phyloP scores from a whole-genome alignment of 2,329 filamentous ascomycete genomes.

The Colletotrichum somersetense region DNA sequence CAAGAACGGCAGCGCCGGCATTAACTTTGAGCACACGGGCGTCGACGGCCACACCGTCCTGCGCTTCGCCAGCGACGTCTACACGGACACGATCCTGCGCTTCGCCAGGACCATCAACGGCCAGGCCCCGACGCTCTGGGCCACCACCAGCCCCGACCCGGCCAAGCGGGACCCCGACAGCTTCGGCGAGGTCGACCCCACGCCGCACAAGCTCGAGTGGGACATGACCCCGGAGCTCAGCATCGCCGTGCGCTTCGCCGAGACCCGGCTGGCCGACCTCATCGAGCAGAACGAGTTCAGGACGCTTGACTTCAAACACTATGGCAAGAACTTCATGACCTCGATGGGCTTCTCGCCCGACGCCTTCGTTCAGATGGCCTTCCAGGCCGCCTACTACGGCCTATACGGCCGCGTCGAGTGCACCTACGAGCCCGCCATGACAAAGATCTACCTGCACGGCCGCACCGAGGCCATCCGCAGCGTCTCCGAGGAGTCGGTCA shows the following conservation, averaged over 20 bases:
- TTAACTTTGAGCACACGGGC: conserved; percentile 99
- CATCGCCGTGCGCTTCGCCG: conserved; percentile 93
- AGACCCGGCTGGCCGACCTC: conserved; percentile 91
- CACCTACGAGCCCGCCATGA: conserved; percentile 99
- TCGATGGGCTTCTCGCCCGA: conserved; percentile 97
- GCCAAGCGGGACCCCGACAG: conserved; percentile 90
- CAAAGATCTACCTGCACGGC: conserved; percentile 91
- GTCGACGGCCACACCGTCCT: conserved; percentile 98
- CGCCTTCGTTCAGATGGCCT: conserved; percentile 98
- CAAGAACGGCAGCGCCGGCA: conserved; percentile 97
- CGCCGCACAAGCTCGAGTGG: conserved; percentile 97
- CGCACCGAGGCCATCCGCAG: conserved; percentile 93
- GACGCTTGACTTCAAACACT: conserved; percentile 87
- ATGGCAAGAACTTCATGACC: conserved; percentile 98
- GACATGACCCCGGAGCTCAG: conserved; percentile 93
- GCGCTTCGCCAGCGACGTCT: conserved; percentile 94
- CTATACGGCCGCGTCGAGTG: conserved; percentile 94
- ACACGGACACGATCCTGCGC: conserved; percentile 96
- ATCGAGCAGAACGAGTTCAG: conserved; percentile 98
- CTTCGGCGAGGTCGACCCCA: conserved; percentile 93
- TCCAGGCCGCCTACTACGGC: conserved; percentile 97
- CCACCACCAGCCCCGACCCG: conserved; percentile 89
- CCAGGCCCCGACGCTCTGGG: conserved; percentile 91
- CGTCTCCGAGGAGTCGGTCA: conserved; percentile 84
- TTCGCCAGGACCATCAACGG: conserved; percentile 97